These are phyloP conservation scores for Betula pendula DNA, from an alignment of 306 rosid species.

Conservation along the genomic window DNA sequence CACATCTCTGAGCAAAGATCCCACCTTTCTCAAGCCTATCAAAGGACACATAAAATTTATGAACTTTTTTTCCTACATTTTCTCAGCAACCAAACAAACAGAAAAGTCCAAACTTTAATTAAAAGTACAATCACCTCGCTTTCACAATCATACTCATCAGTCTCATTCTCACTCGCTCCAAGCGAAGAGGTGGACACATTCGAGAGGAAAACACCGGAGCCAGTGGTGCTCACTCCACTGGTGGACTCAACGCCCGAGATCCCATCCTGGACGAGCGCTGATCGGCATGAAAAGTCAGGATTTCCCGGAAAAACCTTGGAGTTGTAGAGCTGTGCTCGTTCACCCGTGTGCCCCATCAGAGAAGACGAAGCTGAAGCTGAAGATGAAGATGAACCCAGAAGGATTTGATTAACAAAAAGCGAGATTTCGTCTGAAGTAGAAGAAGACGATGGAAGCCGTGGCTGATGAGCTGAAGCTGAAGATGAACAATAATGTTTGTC, in stretches of 20 bases:
- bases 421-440: conserved; percentile 77
- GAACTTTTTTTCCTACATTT: neutral
- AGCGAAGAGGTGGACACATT: conserved; percentile 60
- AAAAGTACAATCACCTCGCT: conserved; percentile 57
- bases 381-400: conserved; percentile 66
- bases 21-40: neutral
- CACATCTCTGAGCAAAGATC: neutral
- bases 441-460: conserved; percentile 26
- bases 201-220: neutral
- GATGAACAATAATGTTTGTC: conserved; percentile 35
- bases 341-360: conserved; percentile 3
- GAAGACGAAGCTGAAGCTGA: conserved; percentile 30
- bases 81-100: conserved; percentile 21
- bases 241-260: conserved; percentile 50
- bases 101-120: conserved; percentile 16
- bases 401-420: conserved; percentile 80
- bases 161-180: conserved; percentile 57
- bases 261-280: conserved; percentile 34
- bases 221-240: conserved; percentile 11
- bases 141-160: conserved; percentile 83
- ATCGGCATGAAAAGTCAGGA: conserved; percentile 22
- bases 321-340: conserved; percentile 27
- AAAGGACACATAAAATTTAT: neutral
- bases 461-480: conserved; percentile 33
- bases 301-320: conserved; percentile 24